phyloP scores from a whole-genome alignment of 257 asterid genomes.

The Mentha longifolia region DNA sequence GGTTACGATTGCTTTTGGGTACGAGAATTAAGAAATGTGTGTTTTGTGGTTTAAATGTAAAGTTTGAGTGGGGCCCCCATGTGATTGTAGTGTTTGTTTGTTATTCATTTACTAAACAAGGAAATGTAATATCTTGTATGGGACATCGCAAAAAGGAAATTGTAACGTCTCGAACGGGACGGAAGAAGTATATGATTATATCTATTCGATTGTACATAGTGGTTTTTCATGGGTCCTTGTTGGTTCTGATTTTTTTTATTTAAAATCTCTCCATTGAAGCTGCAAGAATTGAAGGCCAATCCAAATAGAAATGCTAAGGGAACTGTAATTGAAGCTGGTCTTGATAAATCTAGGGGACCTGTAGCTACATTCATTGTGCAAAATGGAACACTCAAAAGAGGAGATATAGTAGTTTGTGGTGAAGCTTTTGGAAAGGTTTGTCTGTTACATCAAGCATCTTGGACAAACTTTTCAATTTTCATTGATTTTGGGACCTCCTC shows the following conservation, averaged over 20 bases:
- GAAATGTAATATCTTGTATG: too few relatives aligned
- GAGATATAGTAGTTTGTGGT: conserved; percentile 87
- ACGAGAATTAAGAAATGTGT: too few relatives aligned
- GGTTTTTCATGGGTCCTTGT: conserved; percentile 14
- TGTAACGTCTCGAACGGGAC: too few relatives aligned
- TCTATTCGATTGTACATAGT: conserved; percentile 20
- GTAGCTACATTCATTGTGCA: conserved; percentile 94
- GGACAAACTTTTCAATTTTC: conserved; percentile 11
- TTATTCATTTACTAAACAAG: too few relatives aligned
- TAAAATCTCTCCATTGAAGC: conserved; percentile 42
- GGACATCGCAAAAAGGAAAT: too few relatives aligned
- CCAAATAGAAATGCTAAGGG: conserved; percentile 94
- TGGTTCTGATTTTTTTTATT: conserved; percentile 34
- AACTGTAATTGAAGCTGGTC: conserved; percentile 95
- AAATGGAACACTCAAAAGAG: conserved; percentile 90
- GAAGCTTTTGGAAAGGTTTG: conserved; percentile 99
- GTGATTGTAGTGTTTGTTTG: too few relatives aligned
- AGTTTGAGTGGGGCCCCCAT: too few relatives aligned
- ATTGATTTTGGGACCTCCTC: conserved; percentile 33
- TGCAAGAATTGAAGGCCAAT: conserved; percentile 99
- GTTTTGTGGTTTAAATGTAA: too few relatives aligned
- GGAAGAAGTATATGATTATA: not conserved
- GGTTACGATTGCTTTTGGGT: too few relatives aligned
- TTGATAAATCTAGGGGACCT: conserved; percentile 94
- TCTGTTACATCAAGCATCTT: conserved; percentile 32